Evolutionary conservation across 257 asterid species (phyloP).

Genomic region (Nicotiana knightiana): DNA sequence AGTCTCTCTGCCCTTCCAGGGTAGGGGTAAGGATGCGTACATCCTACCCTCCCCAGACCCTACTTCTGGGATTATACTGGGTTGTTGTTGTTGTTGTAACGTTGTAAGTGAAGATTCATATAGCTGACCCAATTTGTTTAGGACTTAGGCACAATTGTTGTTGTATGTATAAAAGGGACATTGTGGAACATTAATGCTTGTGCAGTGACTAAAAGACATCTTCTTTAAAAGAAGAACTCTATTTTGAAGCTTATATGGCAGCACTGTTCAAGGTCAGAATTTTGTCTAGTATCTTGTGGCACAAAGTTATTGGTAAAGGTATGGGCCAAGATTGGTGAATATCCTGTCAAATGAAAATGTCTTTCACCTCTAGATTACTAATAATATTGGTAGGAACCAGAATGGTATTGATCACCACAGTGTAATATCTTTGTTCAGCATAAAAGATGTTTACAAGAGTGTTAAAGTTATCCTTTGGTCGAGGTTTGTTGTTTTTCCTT

Average conservation of each 20-base stretch:
- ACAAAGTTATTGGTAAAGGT: not conserved
- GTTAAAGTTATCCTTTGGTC: not conserved
- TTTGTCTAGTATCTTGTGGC: not conserved
- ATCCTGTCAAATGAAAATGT: not conserved
- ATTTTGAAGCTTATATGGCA: not conserved
- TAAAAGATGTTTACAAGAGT: not conserved
- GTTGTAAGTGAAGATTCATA: no score
- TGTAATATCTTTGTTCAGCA: not conserved
- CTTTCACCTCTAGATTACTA: not conserved
- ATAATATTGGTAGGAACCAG: not conserved
- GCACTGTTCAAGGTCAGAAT: not conserved
- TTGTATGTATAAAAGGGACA: not conserved
- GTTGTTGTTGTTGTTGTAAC: no score
- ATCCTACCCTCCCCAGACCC: no score
- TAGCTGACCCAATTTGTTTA: no score
- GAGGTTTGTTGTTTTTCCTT: not conserved
- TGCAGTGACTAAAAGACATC: not conserved
- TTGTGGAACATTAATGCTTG: not conserved
- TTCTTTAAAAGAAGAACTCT: not conserved
- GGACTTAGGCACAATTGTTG: no score
- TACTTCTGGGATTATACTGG: no score
- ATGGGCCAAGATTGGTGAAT: not conserved
- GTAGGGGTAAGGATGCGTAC: no score
- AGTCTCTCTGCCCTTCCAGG: no score
- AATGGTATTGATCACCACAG: not conserved